Evolutionary conservation across 805 yeast genomes (phyloP).

Genomic region (Candida verbasci): DNA sequence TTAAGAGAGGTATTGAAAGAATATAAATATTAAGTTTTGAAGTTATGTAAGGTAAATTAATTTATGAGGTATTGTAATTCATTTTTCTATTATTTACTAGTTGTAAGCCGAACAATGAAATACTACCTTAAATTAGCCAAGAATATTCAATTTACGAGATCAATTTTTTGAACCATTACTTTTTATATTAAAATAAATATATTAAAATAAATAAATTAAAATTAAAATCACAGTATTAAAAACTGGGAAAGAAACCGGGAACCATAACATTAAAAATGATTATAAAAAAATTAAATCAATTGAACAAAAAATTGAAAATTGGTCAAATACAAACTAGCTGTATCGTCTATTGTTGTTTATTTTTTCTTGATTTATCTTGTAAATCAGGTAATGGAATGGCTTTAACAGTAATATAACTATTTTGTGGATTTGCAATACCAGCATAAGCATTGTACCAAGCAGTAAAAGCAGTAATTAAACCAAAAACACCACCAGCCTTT

Average conservation of each 20-base stretch:
- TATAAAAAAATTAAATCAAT: background rate
- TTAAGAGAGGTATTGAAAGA: conserved; percentile 28
- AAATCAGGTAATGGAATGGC: conserved; percentile 42
- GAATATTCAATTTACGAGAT: background rate
- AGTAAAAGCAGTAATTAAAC: conserved; percentile 35
- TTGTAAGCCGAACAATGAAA: background rate
- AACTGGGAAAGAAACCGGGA: conserved; percentile 2
- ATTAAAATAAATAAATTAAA: background rate
- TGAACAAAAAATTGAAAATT: background rate
- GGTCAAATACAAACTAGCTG: background rate
- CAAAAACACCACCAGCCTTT: conserved; percentile 41
- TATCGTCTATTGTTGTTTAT: conserved; percentile 5
- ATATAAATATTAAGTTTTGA: conserved; percentile 10
- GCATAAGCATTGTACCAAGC: conserved; percentile 47
- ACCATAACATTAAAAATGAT: no score
- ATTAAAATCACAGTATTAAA: background rate
- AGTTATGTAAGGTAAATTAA: no score
- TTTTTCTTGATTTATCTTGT: conserved; percentile 12
- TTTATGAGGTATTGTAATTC: background rate
- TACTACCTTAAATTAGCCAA: background rate
- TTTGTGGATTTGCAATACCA: conserved; percentile 53
- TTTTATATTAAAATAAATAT: background rate
- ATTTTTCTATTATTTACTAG: no score
- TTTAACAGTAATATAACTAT: conserved; percentile 51
- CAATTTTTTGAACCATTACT: conserved; percentile 4